Evolutionary conservation across 2,329 filamentous ascomycete genomes (phyloP), one percentile per base, ranked within the genome.

Genomic region (Pseudocercospora pini-densiflorae): DNA sequence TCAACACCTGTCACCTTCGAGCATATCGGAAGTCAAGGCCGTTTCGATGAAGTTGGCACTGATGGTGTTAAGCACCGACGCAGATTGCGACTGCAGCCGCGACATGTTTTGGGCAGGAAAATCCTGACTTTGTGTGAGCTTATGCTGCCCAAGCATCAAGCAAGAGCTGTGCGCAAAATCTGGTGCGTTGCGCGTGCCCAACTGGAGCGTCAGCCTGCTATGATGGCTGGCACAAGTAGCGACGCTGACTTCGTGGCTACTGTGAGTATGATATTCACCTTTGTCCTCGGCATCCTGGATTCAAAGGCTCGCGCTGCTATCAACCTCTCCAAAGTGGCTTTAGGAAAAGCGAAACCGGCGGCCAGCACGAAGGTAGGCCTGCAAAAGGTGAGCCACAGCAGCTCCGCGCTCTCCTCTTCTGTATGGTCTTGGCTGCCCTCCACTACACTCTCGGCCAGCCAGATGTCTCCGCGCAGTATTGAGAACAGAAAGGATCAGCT

Each of bases 241-340:
- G 51, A 62, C 51, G 12, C 31, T 8, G 76, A 77, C 49, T 81
- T 79, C 76, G 71, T 77, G 5, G 80, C 81, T 5, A 76, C 83
- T 31, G 74, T 79, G 3, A 72, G 79, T 4, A 78, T 80, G 7
- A 64, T 83, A 2, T 79, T 82, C 59, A 74, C 75, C 7, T 76
- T 81, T 58, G 77, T 76, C 9, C 68, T 81, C 1, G 62, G 58
- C 10, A 33, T 75, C 19, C 61, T 77, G 8, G 75, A 76, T 36
- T 62, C 60, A 21, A 77, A 74, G 63, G 72, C 73, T 3, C 68
- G 65, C 23, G 74, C 75, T 21, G 67, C 71, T 1, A 58, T 75
- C 14, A 73, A 72, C 23, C 54, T 77, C 14, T 68, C 71, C 24
- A 71, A 65, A 33, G 54, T 76, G 19, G 73, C 74, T 23, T 57